Evolutionary conservation across 2,329 filamentous ascomycete species (phyloP), one percentile per base, ranked within the genome.

Genomic region (Cladophialophora carrionii): DNA sequence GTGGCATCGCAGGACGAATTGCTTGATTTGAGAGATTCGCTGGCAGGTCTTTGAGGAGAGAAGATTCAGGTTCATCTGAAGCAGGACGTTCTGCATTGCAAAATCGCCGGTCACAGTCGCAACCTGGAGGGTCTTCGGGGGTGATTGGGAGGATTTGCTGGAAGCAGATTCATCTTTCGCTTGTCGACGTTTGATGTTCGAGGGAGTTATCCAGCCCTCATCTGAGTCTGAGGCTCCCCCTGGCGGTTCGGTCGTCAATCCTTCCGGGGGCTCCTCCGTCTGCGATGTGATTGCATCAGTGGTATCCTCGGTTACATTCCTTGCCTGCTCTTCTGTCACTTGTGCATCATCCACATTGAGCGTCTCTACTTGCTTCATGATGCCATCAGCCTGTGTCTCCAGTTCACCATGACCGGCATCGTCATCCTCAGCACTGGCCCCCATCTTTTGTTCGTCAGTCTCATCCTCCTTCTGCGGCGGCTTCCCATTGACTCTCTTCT

Each of bases 41-140:
- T 90, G 85, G 66, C 98, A 82, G 17, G 87, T 85, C 0, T 77
- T 77, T 6, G 91, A 85, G 0, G 93, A 92, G 64, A 97, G 84
- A 10, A 97, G 86, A 75, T 95, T 91, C 56, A 99, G 86, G 79
- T 97, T 96, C 82, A 98, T 96, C 72, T 96, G 91, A 4, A 99
- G 84, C 1, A 95, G 86, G 7, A 98, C 92, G 76, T 98, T 98
- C 80, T 98, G 94, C 91, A 99, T 96, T 62, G 95, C 94, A 78
- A 91, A 98, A 81, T 99, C 95, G 62, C 90, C 92, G 1, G 95
- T 98, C 74, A 98, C 89, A 52, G 94, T 88, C n/a, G 92, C 94
- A 17, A 91, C 91, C 77, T 96, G 89, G 71, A 97, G 89, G 12
- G 86, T 87, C 67, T 85, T 85, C 41, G 85, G 82, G 61, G 86